Conservation (phyloP, 2,329 filamentous ascomycete species). For the Salinomyces thailandicus region DNA sequence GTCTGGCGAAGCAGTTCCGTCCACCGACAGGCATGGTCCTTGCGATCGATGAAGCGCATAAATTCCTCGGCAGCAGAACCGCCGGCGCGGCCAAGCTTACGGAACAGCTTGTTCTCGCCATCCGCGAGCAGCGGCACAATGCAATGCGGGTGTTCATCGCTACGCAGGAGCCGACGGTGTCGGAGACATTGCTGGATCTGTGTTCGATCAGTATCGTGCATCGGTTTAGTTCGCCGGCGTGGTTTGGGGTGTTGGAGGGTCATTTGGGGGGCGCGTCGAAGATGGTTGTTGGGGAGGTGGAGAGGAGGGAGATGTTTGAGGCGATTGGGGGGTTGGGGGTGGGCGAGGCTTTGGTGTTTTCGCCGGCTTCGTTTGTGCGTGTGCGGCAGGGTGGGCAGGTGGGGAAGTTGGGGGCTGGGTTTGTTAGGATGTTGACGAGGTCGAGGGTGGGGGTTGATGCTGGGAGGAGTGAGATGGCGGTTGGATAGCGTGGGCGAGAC, state of each 20-base stretch:
- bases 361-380: conserved; percentile 18
- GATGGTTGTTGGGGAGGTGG: conserved; percentile 6
- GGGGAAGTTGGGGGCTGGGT: conserved; percentile 13
- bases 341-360: conserved; percentile 26
- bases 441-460: conserved; percentile 19
- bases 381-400: conserved; percentile 8
- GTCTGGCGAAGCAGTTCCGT: conserved; percentile 43
- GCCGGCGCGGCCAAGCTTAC: conserved; percentile 50
- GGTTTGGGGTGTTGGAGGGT: conserved; percentile 41
- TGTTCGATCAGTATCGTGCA: conserved; percentile 64
- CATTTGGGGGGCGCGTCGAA: conserved; percentile 38
- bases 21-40: conserved; percentile 45
- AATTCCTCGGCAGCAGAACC: conserved; percentile 55
- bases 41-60: conserved; percentile 69
- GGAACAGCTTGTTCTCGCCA: conserved; percentile 49
- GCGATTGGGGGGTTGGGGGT: conserved; percentile 20
- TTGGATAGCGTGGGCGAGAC: too few species aligned
- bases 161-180: conserved; percentile 67
- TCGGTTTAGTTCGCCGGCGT: conserved; percentile 56
- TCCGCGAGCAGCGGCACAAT: conserved; percentile 61
- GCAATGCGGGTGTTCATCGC: conserved; percentile 59
- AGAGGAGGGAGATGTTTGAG: conserved; percentile 17
- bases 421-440: conserved; percentile 21
- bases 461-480: conserved; percentile 8
- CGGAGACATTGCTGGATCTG: conserved; percentile 56